These are phyloP conservation scores for Hymenoscyphus fructigenus DNA, from an alignment of 2,329 filamentous ascomycete genomes.

Conservation along the genomic window DNA sequence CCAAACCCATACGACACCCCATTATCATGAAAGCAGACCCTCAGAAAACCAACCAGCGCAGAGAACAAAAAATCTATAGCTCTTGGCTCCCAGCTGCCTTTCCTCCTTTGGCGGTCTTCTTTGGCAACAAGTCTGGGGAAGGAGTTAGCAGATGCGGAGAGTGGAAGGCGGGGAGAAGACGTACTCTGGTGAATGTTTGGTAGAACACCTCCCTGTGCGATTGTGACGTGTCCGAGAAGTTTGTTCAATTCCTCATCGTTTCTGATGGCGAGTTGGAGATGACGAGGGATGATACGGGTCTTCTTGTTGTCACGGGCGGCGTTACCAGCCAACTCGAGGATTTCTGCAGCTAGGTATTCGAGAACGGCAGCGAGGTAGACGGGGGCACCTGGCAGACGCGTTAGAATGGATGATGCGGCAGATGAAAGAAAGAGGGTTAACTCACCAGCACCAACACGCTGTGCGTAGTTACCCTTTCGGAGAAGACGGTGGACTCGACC, in stretches of 20 bases:
- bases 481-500: constrained; percentile 99
- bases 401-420: constrained; percentile 28
- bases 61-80: constrained; percentile 69
- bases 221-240: constrained; percentile 92
- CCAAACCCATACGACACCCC: constrained; percentile 72
- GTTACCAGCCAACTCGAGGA: constrained; percentile 97
- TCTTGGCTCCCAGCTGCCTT: constrained; percentile 86
- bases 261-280: constrained; percentile 97
- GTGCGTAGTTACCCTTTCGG: constrained; percentile 98
- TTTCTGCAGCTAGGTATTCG: constrained; percentile 97
- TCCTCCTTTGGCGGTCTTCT: constrained; percentile 96
- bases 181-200: constrained; percentile 97
- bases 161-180: constrained; percentile 40
- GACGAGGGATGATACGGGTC: constrained; percentile 99
- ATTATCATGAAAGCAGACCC: constrained; percentile 66
- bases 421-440: constrained; percentile 23
- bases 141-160: constrained; percentile 26
- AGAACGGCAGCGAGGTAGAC: constrained; percentile 97
- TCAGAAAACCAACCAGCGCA: constrained; percentile 53
- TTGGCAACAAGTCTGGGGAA: constrained; percentile 85
- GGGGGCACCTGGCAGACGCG: constrained; percentile 61
- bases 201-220: constrained; percentile 94
- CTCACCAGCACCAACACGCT: constrained; percentile 94
- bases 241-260: constrained; percentile 99
- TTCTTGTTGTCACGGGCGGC: constrained; percentile 99